A percentile compares a stretch with the other conserved stretches of the same genome.
Evolutionary conservation across 2,329 filamentous ascomycete species (phyloP).

Genomic region (Exophiala alcalophila): DNA sequence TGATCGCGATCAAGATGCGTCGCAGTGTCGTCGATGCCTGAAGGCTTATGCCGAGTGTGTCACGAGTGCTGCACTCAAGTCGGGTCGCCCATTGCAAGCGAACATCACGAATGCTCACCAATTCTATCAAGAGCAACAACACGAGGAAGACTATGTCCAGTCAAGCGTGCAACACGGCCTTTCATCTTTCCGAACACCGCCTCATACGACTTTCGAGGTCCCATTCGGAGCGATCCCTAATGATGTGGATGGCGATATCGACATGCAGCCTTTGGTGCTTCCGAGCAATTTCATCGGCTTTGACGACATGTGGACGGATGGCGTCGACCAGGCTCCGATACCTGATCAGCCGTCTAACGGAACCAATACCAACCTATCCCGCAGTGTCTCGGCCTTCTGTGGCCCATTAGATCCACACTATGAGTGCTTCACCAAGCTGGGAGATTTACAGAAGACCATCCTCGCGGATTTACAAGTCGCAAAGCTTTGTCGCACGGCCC

Average conservation of each 20-base stretch:
- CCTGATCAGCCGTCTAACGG: no score
- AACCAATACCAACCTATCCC: no score
- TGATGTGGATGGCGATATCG: neutral
- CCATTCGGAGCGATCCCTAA: neutral
- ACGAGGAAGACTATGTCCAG: no score
- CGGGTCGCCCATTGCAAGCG: neutral
- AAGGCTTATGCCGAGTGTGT: neutral
- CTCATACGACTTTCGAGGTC: neutral
- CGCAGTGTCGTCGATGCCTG: conserved; percentile 1
- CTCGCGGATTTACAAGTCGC: conserved; percentile 7
- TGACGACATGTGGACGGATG: neutral
- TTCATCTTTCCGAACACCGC: neutral
- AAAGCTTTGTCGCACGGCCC: conserved; percentile 10
- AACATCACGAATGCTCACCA: no score
- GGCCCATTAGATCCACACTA: neutral
- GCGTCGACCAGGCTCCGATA: neutral
- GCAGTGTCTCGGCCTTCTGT: no score
- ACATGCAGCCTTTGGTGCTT: neutral
- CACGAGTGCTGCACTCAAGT: conserved; percentile 2
- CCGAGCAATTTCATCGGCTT: neutral
- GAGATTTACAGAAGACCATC: conserved; percentile 9
- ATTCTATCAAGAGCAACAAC: no score
- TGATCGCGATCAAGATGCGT: neutral
- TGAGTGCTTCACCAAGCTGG: conserved; percentile 6
- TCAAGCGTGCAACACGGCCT: no score